A percentile compares a stretch with the other conserved stretches of the same genome.
Conservation (phyloP, 140 eudicot species). For the Cichorium intybus region DNA sequence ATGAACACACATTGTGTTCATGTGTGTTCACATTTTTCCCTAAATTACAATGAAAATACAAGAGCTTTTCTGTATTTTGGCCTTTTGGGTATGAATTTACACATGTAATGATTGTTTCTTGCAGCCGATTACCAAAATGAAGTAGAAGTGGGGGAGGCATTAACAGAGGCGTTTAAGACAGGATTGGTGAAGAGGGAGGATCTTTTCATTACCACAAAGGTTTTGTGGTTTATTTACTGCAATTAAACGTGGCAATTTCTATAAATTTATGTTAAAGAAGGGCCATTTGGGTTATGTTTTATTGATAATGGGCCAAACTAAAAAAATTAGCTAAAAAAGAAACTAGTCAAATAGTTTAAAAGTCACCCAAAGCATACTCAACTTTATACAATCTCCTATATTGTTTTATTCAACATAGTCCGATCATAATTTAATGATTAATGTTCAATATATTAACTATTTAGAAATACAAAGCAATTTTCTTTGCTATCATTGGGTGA, state of each 20-base stretch:
- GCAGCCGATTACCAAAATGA: constrained; percentile 85
- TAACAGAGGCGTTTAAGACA: constrained; percentile 59
- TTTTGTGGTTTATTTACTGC: constrained; percentile 8
- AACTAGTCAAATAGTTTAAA: not conserved
- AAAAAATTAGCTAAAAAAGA: constrained; percentile 4
- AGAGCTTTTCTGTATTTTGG: too few species aligned
- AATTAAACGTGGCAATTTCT: not conserved
- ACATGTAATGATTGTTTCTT: constrained; percentile 15
- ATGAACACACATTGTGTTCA: not conserved
- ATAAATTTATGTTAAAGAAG: not conserved
- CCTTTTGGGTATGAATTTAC: too few species aligned
- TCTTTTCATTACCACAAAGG: constrained; percentile 84
- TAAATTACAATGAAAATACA: not conserved
- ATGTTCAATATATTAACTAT: too few species aligned
- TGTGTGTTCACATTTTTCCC: not conserved
- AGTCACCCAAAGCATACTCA: not conserved
- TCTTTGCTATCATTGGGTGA: too few species aligned
- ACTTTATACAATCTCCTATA: not conserved
- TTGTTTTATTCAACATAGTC: not conserved
- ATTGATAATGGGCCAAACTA: not conserved
- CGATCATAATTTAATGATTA: not conserved
- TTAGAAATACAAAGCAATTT: too few species aligned
- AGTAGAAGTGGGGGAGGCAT: constrained; percentile 82
- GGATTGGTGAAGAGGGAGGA: constrained; percentile 85
- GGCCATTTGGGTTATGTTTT: too few species aligned